Base-by-base conservation (phyloP, 768 basidiomycete species). In the Lactarius evosmus region DNA sequence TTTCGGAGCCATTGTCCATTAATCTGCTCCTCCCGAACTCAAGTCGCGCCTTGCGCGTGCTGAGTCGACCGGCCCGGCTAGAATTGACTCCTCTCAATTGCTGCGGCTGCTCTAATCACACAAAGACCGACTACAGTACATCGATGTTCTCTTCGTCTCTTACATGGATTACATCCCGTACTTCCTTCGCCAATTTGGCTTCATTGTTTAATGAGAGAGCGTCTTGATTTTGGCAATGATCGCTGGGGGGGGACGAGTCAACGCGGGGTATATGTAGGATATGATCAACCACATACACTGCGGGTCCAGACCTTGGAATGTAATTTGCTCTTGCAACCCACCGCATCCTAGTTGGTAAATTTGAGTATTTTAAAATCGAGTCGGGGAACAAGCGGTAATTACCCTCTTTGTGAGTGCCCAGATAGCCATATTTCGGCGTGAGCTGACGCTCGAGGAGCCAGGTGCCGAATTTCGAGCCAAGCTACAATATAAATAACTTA, bases 271-370 rank as follows among this genome's bases (percentile, higher is more conserved):
- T 3, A 12, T 65, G 44, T 63, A 51, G 27, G 22, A 4, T 32
- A 49, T 30, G 32, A 57, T 3, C n/a, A 19, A 49, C 32, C 4
- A 78, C 87, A 55, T 70, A 91, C 89, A 84, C 73, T 88, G 82
- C 30, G 91, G 82, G 71, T 88, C 91, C n/a, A 94, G 81, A 46
- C 84, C 83, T 75, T 94, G 92, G 77, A 83, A 79, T 36, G 87
- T 87, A 73, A 95, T 90, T 77, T 92, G 91, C 75, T 95, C 92
- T 77, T 84, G 83, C 61, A 95, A 77, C 57, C 93, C 92, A 71
- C 83, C 83, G 63, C 81, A 86, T 73, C 91, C 85, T 73, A 61
- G 16, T 33, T n/a, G 52, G 68, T 56, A 46, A 63, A 38, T 12
- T 9, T 22, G 27, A 19, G 11, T 55, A 44, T 22, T 30, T n/a